Evolutionary conservation across 129 eudicot genomes (phyloP).

Genomic region (Mikania micrantha): DNA sequence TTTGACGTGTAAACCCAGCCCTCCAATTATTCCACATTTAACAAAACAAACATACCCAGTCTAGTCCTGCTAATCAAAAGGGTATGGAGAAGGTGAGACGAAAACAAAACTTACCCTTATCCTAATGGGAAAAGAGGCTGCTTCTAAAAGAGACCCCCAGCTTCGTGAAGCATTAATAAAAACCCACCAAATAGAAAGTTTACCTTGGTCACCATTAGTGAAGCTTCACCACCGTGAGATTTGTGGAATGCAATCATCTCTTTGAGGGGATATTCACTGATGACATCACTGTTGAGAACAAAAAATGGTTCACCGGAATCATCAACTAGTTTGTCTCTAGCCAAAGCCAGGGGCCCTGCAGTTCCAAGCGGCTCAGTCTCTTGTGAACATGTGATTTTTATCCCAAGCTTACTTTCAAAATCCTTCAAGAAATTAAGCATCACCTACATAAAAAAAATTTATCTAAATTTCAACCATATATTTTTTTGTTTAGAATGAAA

Average conservation of each 20-base stretch:
- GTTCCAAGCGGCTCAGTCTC: conserved; percentile 87
- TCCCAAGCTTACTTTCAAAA: conserved; percentile 65
- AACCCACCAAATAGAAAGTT: neutral
- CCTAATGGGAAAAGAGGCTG: too few relatives aligned
- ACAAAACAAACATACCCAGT: too few relatives aligned
- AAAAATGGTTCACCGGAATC: conserved; percentile 64
- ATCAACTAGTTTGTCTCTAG: conserved; percentile 60
- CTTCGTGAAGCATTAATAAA: too few relatives aligned
- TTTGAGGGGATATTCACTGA: conserved; percentile 67
- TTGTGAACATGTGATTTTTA: conserved; percentile 79
- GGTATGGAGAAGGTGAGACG: too few relatives aligned
- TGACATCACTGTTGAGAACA: too few relatives aligned
- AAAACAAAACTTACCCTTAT: too few relatives aligned
- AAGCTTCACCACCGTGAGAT: conserved; percentile 81
- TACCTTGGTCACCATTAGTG: conserved; percentile 85
- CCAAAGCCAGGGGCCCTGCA: conserved; percentile 81
- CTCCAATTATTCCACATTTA: too few relatives aligned
- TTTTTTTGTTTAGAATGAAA: neutral
- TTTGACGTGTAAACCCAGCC: too few relatives aligned
- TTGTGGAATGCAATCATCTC: conserved; percentile 77
- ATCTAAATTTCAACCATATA: neutral
- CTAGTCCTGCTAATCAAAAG: too few relatives aligned
- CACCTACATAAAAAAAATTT: conserved; percentile 20
- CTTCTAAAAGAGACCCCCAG: too few relatives aligned
- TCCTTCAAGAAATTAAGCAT: conserved; percentile 78